Percentiles rank a stretch among this genome's conserved stretches.
Conservation (phyloP, 441 rosid genomes). For the Brassica balearica region DNA sequence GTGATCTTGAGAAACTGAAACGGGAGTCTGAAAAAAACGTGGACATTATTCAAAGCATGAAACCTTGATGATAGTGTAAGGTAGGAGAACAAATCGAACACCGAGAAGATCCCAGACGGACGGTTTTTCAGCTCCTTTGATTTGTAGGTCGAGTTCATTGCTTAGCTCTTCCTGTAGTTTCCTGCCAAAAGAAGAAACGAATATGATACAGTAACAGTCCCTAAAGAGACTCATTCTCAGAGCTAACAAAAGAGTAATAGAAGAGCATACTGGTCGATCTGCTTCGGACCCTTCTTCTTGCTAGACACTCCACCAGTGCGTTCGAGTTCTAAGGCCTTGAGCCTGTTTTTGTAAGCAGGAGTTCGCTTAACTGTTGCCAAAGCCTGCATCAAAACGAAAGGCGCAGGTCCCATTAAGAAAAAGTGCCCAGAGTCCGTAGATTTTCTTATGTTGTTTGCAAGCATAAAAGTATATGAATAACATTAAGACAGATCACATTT, state of each 20-base stretch:
- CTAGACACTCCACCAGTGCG: conserved; percentile 75
- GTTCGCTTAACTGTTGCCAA: conserved; percentile 86
- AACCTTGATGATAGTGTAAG: no score
- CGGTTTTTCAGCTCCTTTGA: conserved; percentile 78
- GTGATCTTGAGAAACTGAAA: no score
- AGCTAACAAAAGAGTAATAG: not conserved
- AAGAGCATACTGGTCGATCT: conserved; percentile 69
- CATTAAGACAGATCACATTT: no score
- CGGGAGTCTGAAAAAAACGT: no score
- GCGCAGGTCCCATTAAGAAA: not conserved
- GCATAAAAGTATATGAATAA: not conserved
- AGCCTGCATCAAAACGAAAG: conserved; percentile 58
- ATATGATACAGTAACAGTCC: not conserved
- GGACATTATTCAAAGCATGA: no score
- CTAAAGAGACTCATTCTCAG: not conserved
- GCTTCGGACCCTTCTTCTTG: conserved; percentile 86
- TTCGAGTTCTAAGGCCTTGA: conserved; percentile 84
- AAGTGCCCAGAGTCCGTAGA: not conserved
- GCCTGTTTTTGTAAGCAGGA: conserved; percentile 92
- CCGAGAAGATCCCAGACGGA: no score
- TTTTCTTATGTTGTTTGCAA: conserved; percentile 11
- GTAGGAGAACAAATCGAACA: no score
- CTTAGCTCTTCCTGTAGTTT: conserved; percentile 87
- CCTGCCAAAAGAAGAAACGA: conserved; percentile 47
- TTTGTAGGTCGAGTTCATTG: conserved; percentile 88